Base-by-base conservation (phyloP, 805 yeast genomes). In the Ogataea degrootiae region DNA sequence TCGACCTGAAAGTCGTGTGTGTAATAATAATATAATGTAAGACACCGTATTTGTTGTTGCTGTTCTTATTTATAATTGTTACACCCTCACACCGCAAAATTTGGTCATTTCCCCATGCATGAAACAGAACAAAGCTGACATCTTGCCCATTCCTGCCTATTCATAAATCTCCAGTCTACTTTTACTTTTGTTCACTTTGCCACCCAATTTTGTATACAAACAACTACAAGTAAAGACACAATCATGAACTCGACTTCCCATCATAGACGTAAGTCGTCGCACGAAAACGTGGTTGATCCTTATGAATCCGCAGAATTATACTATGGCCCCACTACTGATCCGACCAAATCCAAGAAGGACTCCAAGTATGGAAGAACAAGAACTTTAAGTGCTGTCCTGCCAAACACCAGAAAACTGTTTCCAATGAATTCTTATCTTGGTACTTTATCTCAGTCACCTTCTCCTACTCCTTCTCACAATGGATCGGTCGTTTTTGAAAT, bases 271-370 rank as follows among this genome's bases (percentile, higher is more conserved):
- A 53, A 50, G 26, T 71, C 77, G 3, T 75, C 82, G 4, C 48
- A 63, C 6, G 81, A 76, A 34, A 78, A 75, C n/a, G 39, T 47
- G 1, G 55, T 74, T 39, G 83, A 84, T 59, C 94, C 94, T 0
- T 83, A 72, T 52, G 83, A 84, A 16, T 66, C 70, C n/a, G 77
- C 92, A 0, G 91, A 84, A 42, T 70, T 75, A 23, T 86, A 86
- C 62, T 85, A 86, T 63, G 87, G 87, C 5, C 81, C 85, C 1
- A 62, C 62, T 33, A 79, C 80, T 2, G 80, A 79, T 58, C 87
- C 85, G 2, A 61, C 76, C 22, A 72, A 67, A 54, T 68, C 73
- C 2, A 61, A 62, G 34, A 66, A 63, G 47, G 58, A 63, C 39
- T 67, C 77, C 16, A 68, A 65, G 49, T 67, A 73, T 37, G 79